Evolutionary conservation across 768 basidiomycete genomes (phyloP), one percentile per base, ranked within the genome.

Genomic region (Amanita exitialis): DNA sequence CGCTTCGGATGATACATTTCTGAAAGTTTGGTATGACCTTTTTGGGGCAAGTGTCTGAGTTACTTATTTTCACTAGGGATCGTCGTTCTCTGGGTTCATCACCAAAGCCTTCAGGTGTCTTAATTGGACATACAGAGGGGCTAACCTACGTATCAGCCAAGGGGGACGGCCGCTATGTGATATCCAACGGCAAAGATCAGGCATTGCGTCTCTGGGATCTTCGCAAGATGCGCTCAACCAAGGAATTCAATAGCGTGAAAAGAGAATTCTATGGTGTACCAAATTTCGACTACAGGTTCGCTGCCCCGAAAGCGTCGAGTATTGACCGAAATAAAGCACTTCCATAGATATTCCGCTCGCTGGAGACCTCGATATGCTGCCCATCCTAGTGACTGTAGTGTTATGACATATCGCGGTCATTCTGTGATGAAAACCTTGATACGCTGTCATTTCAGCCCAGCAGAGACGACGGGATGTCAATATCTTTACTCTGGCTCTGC

Each of bases 141-240:
- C 86, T 97, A 52, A 93, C 95, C 4, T 90, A 90, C 56, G 92
- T 96, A 12, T 86, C 91, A 30, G 86, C 95, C 1, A 97, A 96
- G 59, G 95, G 95, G 4, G 95, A 98, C 61, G 95, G 95, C 7
- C 83, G 95, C 53, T 97, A 97, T 62, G 72, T 95, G 42, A 83
- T 98, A 41, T 93, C 90, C 15, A 98, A 98, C 60, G 92, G 92
- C 34, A 98, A 98, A 66, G 95, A 98, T 62, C 94, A 98, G 59
- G 80, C 88, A 1, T 71, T 92, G 45, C 82, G 92, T 6, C 67
- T 97, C 20, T 97, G 95, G 88, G 95, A 98, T 66, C 70, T 97
- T 41, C 82, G 95, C 44, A 92, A 86, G 67, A 97, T 98, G 95
- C 75, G 83, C 37, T 82, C 74, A 54, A 84, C 76, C 59, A 63